Base-by-base conservation (phyloP, 257 asterid species). In the Rubia yunnanensis region DNA sequence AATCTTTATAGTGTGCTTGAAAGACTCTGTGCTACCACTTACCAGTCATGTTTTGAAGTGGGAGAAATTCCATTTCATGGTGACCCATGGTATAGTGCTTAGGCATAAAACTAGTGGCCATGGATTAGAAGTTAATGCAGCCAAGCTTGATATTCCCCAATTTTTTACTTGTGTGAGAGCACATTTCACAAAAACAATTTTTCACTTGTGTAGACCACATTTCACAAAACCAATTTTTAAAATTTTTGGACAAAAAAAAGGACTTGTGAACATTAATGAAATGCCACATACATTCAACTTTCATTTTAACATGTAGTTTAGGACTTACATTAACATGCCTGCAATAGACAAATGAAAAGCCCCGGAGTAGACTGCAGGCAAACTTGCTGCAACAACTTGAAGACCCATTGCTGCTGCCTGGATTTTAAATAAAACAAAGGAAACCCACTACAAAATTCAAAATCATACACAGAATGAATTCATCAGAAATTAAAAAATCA, bases 261-360 rank as follows among this genome's bases (percentile, higher is more conserved):
- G 48, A 39, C 17, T 39, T 39, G 48, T 39, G 13, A 39, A 13
- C 10, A 3, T 6, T 32, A 32, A 20, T 2, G 24, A 15, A 3
- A 20, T 50, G 23, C 44, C 20, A 64, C n/a, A 28, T 2, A 39
- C 48, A 30, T 24, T 24, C 23, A 28, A 48, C n/a, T n/a, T 36
- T 62, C 49, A 9, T 26, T 26, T 46, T 14, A 34, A 63, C 24
- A 30, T 34, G 9, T 26, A 57, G 60, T 38, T 28, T 1, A 28
- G 20, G 53, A 86, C 96, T 91, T 74, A 91, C 98, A 82, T 79
- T 70, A 92, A 77, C 95, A 82, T 92, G 78, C 96, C 95, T 65
- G 86, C 84, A 63, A 83, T 65, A 18, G 96, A 84, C 3, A 89
- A 77, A 49, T 81, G 76, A 58, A 85, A 84, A 59, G 78, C 81